Evolutionary conservation across 2,329 filamentous ascomycete genomes (phyloP).

Genomic region (Penicillium sp.): DNA sequence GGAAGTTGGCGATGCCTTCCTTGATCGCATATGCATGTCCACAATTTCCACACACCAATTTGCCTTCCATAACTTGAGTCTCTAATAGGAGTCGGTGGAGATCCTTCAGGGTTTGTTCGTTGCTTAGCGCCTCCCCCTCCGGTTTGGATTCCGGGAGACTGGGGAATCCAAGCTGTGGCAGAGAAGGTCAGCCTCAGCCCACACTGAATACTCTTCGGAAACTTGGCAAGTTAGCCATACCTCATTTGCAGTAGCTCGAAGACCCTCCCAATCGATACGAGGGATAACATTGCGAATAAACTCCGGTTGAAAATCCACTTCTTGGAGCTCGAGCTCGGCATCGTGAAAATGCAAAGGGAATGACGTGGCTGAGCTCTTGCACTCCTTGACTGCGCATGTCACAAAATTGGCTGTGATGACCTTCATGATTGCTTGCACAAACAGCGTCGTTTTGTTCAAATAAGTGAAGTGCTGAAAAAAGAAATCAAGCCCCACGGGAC

Average conservation of each 20-base stretch:
- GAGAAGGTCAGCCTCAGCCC: too few relatives aligned
- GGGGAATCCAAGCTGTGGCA: constrained; percentile 74
- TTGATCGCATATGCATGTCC: constrained; percentile 93
- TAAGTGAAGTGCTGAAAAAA: not conserved
- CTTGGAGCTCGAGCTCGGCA: constrained; percentile 83
- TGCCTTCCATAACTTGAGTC: constrained; percentile 87
- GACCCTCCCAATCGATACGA: constrained; percentile 83
- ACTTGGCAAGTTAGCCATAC: constrained; percentile 20
- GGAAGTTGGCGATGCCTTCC: constrained; percentile 95
- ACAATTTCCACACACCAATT: constrained; percentile 87
- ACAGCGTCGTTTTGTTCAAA: not conserved
- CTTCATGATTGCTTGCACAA: constrained; percentile 68
- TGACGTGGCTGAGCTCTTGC: constrained; percentile 77
- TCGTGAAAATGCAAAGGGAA: constrained; percentile 94
- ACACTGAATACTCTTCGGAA: not conserved
- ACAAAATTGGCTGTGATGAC: constrained; percentile 95
- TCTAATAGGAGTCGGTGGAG: constrained; percentile 83
- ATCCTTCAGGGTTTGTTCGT: constrained; percentile 74
- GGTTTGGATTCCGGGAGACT: constrained; percentile 69
- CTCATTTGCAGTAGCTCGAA: constrained; percentile 75
- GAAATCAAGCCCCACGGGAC: not conserved
- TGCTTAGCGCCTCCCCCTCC: constrained; percentile 63
- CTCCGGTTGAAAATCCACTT: constrained; percentile 77
- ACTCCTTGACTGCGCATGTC: constrained; percentile 92
- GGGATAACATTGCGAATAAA: constrained; percentile 86